Evolutionary conservation across 176 grass and related monocot species (phyloP).

Genomic region (Carex kokanica): DNA sequence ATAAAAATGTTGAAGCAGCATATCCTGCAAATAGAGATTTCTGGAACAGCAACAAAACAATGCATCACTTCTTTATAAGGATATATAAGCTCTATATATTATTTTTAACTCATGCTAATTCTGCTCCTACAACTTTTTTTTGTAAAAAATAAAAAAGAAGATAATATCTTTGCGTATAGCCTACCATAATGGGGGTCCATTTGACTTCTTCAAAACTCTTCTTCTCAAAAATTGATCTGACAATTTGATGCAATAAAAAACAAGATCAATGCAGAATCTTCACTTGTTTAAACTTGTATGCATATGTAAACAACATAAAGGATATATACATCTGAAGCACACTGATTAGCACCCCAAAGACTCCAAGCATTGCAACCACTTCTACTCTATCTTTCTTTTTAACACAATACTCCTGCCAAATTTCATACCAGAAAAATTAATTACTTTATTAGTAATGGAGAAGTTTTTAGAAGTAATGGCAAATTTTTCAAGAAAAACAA

Average conservation of each 20-base stretch:
- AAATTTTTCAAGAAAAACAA: not conserved
- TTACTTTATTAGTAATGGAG: not conserved
- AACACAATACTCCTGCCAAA: conserved; percentile 55
- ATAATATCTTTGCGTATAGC: not conserved
- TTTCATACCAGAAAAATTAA: conserved; percentile 18
- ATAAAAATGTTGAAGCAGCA: conserved; percentile 35
- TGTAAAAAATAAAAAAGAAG: not conserved
- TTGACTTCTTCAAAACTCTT: conserved; percentile 37
- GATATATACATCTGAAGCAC: conserved; percentile 68
- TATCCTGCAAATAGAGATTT: conserved; percentile 39
- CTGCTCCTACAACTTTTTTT: not conserved
- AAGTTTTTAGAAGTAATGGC: not conserved
- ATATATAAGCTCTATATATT: not conserved
- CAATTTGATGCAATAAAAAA: not conserved
- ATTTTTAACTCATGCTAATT: not conserved
- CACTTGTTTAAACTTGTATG: not conserved
- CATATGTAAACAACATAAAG: conserved; percentile 6
- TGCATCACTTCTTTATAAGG: not conserved
- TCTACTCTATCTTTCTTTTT: conserved; percentile 61
- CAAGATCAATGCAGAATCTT: not conserved
- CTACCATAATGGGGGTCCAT: conserved; percentile 41
- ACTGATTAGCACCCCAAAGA: conserved; percentile 68
- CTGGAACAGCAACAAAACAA: conserved; percentile 17
- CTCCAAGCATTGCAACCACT: conserved; percentile 73
- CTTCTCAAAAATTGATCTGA: conserved; percentile 41